Percentiles rank a stretch among this genome's conserved stretches.
phyloP scores from a whole-genome alignment of 192 early-diverging fungal species.

The Phycomyces nitens region DNA sequence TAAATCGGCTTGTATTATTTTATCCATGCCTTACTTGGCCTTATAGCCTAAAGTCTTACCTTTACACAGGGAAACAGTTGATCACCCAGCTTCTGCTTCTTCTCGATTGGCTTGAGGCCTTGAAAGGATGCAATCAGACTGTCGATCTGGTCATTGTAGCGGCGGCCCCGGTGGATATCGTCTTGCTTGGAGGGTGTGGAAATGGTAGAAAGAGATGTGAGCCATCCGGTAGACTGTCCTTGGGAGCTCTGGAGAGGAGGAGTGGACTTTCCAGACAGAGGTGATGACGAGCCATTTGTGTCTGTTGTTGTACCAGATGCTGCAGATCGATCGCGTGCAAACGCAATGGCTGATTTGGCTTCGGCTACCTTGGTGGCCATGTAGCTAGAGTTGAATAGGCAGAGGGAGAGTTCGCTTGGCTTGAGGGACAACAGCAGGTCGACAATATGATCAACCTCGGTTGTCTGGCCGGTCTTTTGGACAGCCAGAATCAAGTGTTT shows the following conservation, averaged over 20 bases:
- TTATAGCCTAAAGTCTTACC: too few relatives aligned
- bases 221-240: neutral
- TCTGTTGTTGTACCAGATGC: too few relatives aligned
- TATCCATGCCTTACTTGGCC: too few relatives aligned
- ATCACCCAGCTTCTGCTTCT: slow-evolving; percentile 39
- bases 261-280: neutral
- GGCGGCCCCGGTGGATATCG: neutral
- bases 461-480: slow-evolving; percentile 10
- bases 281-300: neutral
- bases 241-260: slow-evolving; percentile 2
- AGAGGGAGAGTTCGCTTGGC: slow-evolving; percentile 24
- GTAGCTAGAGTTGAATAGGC: slow-evolving; percentile 33
- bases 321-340: slow-evolving; percentile 4
- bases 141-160: neutral
- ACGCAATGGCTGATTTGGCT: slow-evolving; percentile 26
- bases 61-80: slow-evolving; percentile 34
- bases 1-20: too few relatives aligned
- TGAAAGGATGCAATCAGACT: slow-evolving; percentile 22
- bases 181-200: neutral
- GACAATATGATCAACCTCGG: slow-evolving; percentile 25
- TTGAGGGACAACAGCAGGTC: slow-evolving; percentile 32
- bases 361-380: slow-evolving; percentile 24
- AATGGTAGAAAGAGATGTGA: neutral
- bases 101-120: slow-evolving; percentile 17
- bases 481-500: slow-evolving; percentile 4